Evolutionary conservation across 352 stramenopile genomes (phyloP), one percentile per base, ranked within the genome.

Genomic region (Phytophthora hibernalis): DNA sequence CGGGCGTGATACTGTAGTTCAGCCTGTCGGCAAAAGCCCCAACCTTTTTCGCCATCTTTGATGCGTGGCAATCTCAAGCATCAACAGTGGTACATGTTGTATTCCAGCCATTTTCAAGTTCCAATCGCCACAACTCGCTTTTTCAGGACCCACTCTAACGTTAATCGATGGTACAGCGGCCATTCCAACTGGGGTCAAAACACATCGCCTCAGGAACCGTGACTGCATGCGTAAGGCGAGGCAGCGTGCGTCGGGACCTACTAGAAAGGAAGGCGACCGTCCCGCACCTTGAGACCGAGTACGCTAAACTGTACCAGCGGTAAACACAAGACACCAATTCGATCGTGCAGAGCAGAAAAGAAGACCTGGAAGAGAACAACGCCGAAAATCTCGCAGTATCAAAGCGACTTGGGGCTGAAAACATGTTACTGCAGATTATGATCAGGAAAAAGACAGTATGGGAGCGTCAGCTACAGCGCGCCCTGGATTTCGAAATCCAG

Each of bases 331-430:
- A 37, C 26, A 31, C 26, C 5, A 31, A 31, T 31, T 31, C 26
- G 26, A 28, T 28, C 31, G 31, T 37, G 12, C 31, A 37, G 9
- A 37, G 9, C 31, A 38, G 31, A 3, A 38, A 13, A 16, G 31
- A 3, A 38, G 8, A 11, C 31, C 31, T 1, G 10, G 31, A 38
- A 38, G 9, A 31, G 21, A 20, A 42, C 12, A 31, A 60, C 35
- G 28, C 28, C 22, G 58, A 72, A 37, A 57, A 59, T 3, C 24
- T 74, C 16, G 56, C 59, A 0, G 37, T 61, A 8, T 50, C 54
- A 33, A 76, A 74, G 37, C 61, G 56, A 28, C 69, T 83, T 15
- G 75, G 75, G 43, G 75, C 72, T 12, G 75, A 83, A 54, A 83
- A 83, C 30, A 16, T 83, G 24, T 51, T 65, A 10, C 43, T 83